Evolutionary conservation across 2,329 filamentous ascomycete species (phyloP).

Genomic region (Malbranchea cinnamomea): DNA sequence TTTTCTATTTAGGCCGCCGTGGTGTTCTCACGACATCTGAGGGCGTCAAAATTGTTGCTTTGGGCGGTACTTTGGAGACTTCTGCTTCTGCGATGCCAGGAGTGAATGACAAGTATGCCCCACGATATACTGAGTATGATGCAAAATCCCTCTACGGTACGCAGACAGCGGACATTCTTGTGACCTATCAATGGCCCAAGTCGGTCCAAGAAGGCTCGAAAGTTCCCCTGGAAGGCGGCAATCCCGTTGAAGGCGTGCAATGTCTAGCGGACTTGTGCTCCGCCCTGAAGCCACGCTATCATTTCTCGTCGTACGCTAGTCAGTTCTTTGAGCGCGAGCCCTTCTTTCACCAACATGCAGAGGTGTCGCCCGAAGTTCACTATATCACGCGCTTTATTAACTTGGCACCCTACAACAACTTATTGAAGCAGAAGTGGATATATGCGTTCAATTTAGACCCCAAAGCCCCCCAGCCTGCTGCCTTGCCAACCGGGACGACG

Average conservation of each 20-base stretch:
- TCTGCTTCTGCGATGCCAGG: constrained; percentile 28
- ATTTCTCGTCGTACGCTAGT: constrained; percentile 56
- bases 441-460: constrained; percentile 53
- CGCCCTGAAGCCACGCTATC: constrained; percentile 76
- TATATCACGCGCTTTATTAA: constrained; percentile 79
- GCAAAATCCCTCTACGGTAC: constrained; percentile 61
- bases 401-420: constrained; percentile 62
- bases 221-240: constrained; percentile 39
- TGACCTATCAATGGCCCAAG: constrained; percentile 77
- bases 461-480: constrained; percentile 42
- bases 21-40: constrained; percentile 80
- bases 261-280: constrained; percentile 66
- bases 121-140: constrained; percentile 63
- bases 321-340: constrained; percentile 85
- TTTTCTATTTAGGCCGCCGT: constrained; percentile 78
- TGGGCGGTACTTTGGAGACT: constrained; percentile 56
- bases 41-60: constrained; percentile 69
- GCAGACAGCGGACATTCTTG: constrained; percentile 67
- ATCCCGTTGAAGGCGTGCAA: constrained; percentile 41
- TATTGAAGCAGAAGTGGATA: constrained; percentile 52
- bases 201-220: constrained; percentile 56
- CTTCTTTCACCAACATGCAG: constrained; percentile 54
- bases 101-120: constrained; percentile 52
- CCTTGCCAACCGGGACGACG: constrained; percentile 57
- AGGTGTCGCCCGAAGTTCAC: constrained; percentile 39